Evolutionary conservation across 208 protist species (phyloP).

Genomic region (Wallacemonas collosoma): DNA sequence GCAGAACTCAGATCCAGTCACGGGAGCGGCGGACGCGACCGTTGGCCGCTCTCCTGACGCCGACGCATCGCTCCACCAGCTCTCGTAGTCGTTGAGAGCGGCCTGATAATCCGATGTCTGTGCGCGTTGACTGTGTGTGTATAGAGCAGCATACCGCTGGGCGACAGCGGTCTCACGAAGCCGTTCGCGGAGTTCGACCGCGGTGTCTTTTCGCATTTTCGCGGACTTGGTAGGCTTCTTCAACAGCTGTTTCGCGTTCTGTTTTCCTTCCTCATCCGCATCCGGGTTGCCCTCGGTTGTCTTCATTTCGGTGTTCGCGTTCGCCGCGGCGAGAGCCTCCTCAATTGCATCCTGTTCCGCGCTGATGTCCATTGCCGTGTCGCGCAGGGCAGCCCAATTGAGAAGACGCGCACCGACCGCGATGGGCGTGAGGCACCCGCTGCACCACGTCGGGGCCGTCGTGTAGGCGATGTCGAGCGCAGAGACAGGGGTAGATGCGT

Average conservation of each 20-base stretch:
- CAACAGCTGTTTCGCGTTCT: conserved; percentile 20
- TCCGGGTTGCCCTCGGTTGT: background rate
- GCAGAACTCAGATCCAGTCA: too few species aligned
- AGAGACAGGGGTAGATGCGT: too few species aligned
- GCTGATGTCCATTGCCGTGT: conserved; percentile 47
- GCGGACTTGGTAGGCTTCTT: conserved; percentile 62
- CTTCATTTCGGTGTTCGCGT: too few species aligned
- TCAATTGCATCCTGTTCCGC: conserved; percentile 32
- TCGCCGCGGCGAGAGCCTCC: conserved; percentile 4
- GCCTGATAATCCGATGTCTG: background rate
- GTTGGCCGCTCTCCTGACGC: too few species aligned
- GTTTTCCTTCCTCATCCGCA: background rate
- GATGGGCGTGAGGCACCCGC: conserved; percentile 54
- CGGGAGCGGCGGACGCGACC: too few species aligned
- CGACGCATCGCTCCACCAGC: conserved; percentile 15
- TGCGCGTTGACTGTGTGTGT: conserved; percentile 19
- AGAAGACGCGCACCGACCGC: conserved; percentile 37
- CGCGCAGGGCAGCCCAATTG: conserved; percentile 49
- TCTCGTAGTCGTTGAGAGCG: conserved; percentile 16
- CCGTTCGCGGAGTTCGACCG: conserved; percentile 41
- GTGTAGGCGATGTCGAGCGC: conserved; percentile 19
- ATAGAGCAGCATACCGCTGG: conserved; percentile 35
- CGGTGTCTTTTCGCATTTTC: conserved; percentile 51
- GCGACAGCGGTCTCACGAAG: conserved; percentile 33
- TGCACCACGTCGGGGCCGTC: conserved; percentile 41